A percentile compares a stretch with the other conserved stretches of the same genome.
Evolutionary conservation across 495 filamentous ascomycete genomes (phyloP).

Genomic region (Hypoxylon fragiforme): DNA sequence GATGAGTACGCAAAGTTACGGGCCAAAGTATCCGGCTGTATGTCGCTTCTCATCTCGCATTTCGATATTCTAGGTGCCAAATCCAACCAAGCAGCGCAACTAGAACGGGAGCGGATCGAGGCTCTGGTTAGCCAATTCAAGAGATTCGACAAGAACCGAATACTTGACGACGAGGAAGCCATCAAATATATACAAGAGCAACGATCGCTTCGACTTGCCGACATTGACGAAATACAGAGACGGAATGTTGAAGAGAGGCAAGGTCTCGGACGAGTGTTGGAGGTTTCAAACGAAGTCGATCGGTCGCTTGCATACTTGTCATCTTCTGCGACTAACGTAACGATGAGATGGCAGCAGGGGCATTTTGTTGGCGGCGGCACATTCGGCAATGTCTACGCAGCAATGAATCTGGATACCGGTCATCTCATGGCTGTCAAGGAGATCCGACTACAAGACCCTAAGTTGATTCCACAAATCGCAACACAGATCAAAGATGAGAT

Average conservation of each 20-base stretch:
- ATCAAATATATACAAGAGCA: constrained; percentile 70
- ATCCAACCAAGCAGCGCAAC: constrained; percentile 87
- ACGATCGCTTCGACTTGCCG: constrained; percentile 67
- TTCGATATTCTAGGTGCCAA: constrained; percentile 99
- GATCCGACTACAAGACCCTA: constrained; percentile 94
- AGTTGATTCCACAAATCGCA: constrained; percentile 90
- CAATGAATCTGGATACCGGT: constrained; percentile 94
- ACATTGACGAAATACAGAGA: constrained; percentile 76
- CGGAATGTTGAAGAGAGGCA: constrained; percentile 86
- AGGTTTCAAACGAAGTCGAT: constrained; percentile 93
- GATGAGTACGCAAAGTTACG: constrained; percentile 80
- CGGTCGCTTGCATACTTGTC: constrained; percentile 91
- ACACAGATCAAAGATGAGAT: constrained; percentile 95
- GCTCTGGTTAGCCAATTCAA: constrained; percentile 71
- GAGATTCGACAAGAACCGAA: constrained; percentile 72
- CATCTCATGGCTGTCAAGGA: constrained; percentile 99
- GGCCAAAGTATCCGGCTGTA: constrained; percentile 91
- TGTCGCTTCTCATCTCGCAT: constrained; percentile 96
- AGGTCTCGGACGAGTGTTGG: constrained; percentile 84
- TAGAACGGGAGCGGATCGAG: constrained; percentile 74
- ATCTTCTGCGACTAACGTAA: constrained; percentile 91
- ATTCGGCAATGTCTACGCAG: constrained; percentile 95
- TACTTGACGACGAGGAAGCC: constrained; percentile 85
- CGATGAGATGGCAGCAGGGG: constrained; percentile 95
- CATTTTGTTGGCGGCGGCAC: constrained; percentile 96